Base-by-base conservation (phyloP, 352 stramenopile genomes). In the Phytophthora capsici region DNA sequence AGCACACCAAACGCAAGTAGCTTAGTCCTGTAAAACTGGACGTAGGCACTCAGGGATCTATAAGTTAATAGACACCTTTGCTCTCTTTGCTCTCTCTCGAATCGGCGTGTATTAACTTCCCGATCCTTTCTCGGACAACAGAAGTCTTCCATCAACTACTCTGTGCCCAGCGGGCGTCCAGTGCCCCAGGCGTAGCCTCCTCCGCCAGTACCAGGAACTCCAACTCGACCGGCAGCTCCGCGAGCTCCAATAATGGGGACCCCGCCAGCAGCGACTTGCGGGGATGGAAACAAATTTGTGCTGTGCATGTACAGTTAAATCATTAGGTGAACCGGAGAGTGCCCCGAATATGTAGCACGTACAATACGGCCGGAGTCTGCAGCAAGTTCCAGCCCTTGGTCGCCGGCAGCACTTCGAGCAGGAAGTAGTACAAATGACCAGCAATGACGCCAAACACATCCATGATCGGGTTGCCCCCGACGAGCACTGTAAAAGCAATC, bases 401-500 rank as follows among this genome's bases (percentile, higher is more conserved):
- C 41, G 82, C 76, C 14, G 90, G 90, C 28, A 96, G 73, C 53
- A 96, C 86, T 67, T 97, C 90, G 44, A 96, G 69, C 47, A 96
- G 46, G 47, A 96, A 97, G 73, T 97, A 97, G 80, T 96, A 97
- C 36, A 96, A 56, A 71, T 97, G 90, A 17, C 88, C 90, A 6
- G 89, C 87, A 10, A 95, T 63, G 13, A 97, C 80, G 1, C 90
- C 90, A 25, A 95, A 88, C 46, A 96, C 68, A 62, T 96, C 86
- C 76, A 91, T 93, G 47, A 97, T 91, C 17, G 90, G 88, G 59
- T 85, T 94, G 40, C 85, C 84, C 32, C 90, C 90, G 25, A 94
- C 80, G 38, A 97, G 83, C 45, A 97, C 81, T 28, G 86, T 95
- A 66, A 96, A 96, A 34, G 82, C 90, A 44, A 97, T 95, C 17